Evolutionary conservation across 169 alveolate species (phyloP), one percentile per base, ranked within the genome.

Genomic region (Plasmodium berghei): DNA sequence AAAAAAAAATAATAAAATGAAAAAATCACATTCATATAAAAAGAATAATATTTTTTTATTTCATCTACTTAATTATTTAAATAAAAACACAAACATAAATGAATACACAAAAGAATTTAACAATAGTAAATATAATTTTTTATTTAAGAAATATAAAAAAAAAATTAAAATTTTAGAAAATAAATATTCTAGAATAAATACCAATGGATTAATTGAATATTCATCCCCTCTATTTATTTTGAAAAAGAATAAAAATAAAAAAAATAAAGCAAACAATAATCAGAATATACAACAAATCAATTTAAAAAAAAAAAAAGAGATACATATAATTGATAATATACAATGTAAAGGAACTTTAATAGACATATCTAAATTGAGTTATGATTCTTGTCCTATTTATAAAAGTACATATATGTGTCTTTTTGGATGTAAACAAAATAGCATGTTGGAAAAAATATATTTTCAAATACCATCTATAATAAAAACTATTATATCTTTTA

Each of bases 141-240:
- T 77, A 45, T 77, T 77, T 77, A 52, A 77, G 22, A 77, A 77
- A 18, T 64, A 77, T 26, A 77, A 49, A 64, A 77, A 77, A n/a
- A 77, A 58, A 42, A 64, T 77, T 2, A 77, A 64, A 63, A 77
- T 77, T 18, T n/a, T 77, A 12, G 89, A 77, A 26, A 69, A 46
- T 42, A 63, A 46, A 52, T 77, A 48, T 64, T 77, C 89, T 20
- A 48, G 24, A 16, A 64, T 77, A 22, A 77, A 77, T 52, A 69
- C 77, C 9, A 69, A 77, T 4, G 89, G 89, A 0, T 56, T 40
- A 1, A 56, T 77, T 1, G 89, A 77, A 42, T 64, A 63, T 46
- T n/a, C 67, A 0, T 42, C 89, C n/a, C 62, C 89, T 10, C 46
- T 77, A 8, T 77, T 77, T 45, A 49, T 77, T 5, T 55, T 77